Percentiles rank a stretch among this genome's conserved stretches.
Evolutionary conservation across 345 rosid genomes (phyloP).

Genomic region (Aquilaria malaccensis): DNA sequence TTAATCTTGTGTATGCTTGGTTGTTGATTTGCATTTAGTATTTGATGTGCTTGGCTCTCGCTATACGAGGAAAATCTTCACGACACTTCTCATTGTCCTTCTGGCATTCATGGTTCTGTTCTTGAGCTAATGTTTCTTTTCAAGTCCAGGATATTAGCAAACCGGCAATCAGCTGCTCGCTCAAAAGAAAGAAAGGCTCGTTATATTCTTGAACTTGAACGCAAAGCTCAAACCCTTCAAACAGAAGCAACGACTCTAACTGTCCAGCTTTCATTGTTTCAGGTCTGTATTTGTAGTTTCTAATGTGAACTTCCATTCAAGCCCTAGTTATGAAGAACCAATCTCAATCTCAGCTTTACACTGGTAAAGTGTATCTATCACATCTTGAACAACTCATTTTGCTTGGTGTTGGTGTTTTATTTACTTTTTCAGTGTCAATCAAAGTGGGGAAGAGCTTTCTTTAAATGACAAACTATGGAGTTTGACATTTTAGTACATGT

Average conservation of each 20-base stretch:
- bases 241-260: conserved; percentile 76
- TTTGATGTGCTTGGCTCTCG: too few relatives aligned
- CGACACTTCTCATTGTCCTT: not conserved
- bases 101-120: not conserved
- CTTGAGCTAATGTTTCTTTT: not conserved
- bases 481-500: too few relatives aligned
- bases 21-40: too few relatives aligned
- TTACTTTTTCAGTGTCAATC: not conserved
- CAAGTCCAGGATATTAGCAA: conserved; percentile 59
- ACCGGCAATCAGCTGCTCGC: conserved; percentile 85
- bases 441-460: too few relatives aligned
- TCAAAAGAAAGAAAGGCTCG: conserved; percentile 87
- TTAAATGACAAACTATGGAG: too few relatives aligned
- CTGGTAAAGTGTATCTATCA: too few relatives aligned
- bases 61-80: too few relatives aligned
- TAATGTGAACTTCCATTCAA: not conserved
- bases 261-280: conserved; percentile 71
- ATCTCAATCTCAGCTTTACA: too few relatives aligned
- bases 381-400: too few relatives aligned
- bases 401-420: not conserved
- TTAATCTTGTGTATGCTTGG: not conserved
- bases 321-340: too few relatives aligned
- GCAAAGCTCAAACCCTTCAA: conserved; percentile 76
- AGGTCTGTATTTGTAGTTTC: conserved; percentile 29
- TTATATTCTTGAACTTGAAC: conserved; percentile 73